Percentiles rank a stretch among this genome's conserved stretches.
These are phyloP conservation scores for Posidonia oceanica DNA, from an alignment of 116 monocot genomes.

Conservation along the genomic window DNA sequence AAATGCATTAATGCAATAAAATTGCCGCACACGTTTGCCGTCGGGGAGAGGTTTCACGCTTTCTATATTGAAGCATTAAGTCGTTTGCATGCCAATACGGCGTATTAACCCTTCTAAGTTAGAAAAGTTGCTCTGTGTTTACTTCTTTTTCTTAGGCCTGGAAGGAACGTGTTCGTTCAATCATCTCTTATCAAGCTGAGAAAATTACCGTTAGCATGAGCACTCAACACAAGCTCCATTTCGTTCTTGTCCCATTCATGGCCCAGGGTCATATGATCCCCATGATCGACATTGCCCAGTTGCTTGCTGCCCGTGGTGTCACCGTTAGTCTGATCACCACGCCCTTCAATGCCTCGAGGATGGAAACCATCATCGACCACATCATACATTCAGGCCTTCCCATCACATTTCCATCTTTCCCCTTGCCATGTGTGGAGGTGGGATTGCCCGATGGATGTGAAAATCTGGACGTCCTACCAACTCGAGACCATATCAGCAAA, in stretches of 20 bases:
- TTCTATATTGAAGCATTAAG: too few relatives aligned
- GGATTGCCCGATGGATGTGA: slow-evolving; percentile 9
- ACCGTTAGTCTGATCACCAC: slow-evolving; percentile 13
- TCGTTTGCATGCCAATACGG: too few relatives aligned
- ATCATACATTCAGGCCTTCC: slow-evolving; percentile 1
- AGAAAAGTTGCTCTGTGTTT: too few relatives aligned
- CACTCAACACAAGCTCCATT: not conserved
- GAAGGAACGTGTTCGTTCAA: too few relatives aligned
- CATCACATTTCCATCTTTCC: slow-evolving; percentile 4
- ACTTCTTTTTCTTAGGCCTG: too few relatives aligned
- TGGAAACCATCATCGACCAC: not conserved
- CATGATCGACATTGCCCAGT: slow-evolving; percentile 14
- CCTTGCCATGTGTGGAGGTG: slow-evolving; percentile 4
- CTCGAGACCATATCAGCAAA: not conserved
- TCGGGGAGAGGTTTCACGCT: too few relatives aligned
- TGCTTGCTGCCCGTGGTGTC: slow-evolving; percentile 10
- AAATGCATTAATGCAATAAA: too few relatives aligned
- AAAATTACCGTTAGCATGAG: too few relatives aligned
- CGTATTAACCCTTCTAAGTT: too few relatives aligned
- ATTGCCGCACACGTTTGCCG: too few relatives aligned
- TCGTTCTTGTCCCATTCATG: slow-evolving; percentile 19
- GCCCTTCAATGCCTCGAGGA: slow-evolving; percentile 9
- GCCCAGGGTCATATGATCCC: slow-evolving; percentile 25
- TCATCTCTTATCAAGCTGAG: too few relatives aligned
- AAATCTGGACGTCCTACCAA: slow-evolving; percentile 11